These are phyloP conservation scores for Boletus rubropictus DNA, from an alignment of 768 basidiomycete genomes.

Conservation along the genomic window DNA sequence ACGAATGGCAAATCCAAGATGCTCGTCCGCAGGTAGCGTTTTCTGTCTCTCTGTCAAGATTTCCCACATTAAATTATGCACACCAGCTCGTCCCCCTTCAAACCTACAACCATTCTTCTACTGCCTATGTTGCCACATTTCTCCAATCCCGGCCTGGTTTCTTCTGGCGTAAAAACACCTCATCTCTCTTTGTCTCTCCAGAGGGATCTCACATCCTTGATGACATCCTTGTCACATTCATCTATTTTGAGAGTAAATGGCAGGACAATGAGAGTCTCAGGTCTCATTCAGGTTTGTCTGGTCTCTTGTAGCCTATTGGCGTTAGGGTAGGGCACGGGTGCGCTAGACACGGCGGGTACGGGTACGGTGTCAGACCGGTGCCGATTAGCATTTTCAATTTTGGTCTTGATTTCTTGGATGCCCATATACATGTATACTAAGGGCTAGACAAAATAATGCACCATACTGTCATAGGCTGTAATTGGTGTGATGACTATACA, in stretches of 20 bases:
- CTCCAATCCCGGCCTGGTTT: conserved; percentile 14
- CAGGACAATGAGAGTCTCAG: conserved; percentile 19
- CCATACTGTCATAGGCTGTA: neutral
- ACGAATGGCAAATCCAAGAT: conserved; percentile 28
- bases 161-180: conserved; percentile 12
- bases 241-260: conserved; percentile 32
- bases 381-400: neutral
- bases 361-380: too few species aligned
- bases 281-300: conserved; percentile 7
- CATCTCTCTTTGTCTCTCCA: conserved; percentile 25
- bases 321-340: too few species aligned
- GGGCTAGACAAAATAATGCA: neutral
- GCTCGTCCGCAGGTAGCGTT: conserved; percentile 19
- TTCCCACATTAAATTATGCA: neutral
- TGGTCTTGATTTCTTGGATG: neutral
- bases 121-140: conserved; percentile 28
- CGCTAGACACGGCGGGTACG: too few species aligned
- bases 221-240: conserved; percentile 33
- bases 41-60: too few species aligned
- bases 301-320: neutral
- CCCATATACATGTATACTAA: neutral
- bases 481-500: neutral
- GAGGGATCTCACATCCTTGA: conserved; percentile 29
- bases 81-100: conserved; percentile 25
- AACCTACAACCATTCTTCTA: neutral